Evolutionary conservation across 306 rosid species (phyloP).

Genomic region (Leucaena leucocephala): DNA sequence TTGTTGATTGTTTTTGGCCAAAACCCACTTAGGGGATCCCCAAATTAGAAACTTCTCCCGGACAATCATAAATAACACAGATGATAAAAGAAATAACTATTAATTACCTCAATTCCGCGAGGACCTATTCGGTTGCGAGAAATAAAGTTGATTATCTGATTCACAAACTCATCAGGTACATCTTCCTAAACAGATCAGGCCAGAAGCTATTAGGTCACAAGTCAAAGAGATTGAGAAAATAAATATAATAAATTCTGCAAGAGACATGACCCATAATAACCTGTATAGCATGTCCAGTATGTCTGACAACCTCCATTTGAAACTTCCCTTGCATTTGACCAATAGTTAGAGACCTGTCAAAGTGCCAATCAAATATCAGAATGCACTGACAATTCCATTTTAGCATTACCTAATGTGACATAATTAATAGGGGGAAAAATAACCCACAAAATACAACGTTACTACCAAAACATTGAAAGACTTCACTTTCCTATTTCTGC

Average conservation of each 20-base stretch:
- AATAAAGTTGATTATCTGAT: slow-evolving; percentile 67
- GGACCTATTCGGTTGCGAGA: slow-evolving; percentile 87
- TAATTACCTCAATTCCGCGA: slow-evolving; percentile 80
- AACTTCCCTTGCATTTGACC: slow-evolving; percentile 99
- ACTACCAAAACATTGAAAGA: slow-evolving; percentile 9
- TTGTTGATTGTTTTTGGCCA: neutral
- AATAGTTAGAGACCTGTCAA: slow-evolving; percentile 81
- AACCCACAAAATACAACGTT: neutral
- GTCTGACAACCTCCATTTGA: slow-evolving; percentile 87
- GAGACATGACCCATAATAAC: slow-evolving; percentile 39
- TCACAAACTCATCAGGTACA: slow-evolving; percentile 86
- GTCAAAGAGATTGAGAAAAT: slow-evolving; percentile 10
- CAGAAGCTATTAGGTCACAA: slow-evolving; percentile 29
- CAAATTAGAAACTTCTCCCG: slow-evolving; percentile 23
- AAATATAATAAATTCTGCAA: neutral
- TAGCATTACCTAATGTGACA: slow-evolving; percentile 6
- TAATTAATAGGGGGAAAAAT: slow-evolving; percentile 19
- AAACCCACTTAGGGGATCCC: neutral
- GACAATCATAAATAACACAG: neutral
- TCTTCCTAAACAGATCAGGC: slow-evolving; percentile 70
- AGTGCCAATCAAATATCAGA: slow-evolving; percentile 35
- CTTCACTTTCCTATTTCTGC: neutral
- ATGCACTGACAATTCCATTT: slow-evolving; percentile 26
- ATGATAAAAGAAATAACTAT: slow-evolving; percentile 26
- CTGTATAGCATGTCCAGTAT: slow-evolving; percentile 98